These are phyloP conservation scores for Hibiscus syriacus DNA, from an alignment of 345 rosid genomes.

Conservation along the genomic window DNA sequence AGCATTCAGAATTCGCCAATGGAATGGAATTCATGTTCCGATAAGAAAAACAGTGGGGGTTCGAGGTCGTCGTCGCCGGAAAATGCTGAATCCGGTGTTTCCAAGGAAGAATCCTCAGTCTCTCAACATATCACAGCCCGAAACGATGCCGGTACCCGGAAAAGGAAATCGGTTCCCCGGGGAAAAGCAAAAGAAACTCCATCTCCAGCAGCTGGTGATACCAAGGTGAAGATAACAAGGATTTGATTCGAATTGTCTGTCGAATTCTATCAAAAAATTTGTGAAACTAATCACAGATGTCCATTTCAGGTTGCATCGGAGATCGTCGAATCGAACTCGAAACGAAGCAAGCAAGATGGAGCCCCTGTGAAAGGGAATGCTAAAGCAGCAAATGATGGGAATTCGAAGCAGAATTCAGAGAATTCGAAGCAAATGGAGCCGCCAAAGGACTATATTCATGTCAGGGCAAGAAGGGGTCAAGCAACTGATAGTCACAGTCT, in stretches of 20 bases:
- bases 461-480: background rate
- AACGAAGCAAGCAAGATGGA: slow-evolving; percentile 48
- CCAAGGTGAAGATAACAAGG: background rate
- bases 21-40: slow-evolving; percentile 28
- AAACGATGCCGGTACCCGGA: background rate
- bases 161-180: slow-evolving; percentile 1
- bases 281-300: background rate
- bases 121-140: slow-evolving; percentile 31
- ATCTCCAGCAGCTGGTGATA: background rate
- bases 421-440: background rate
- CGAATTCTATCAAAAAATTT: background rate
- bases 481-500: background rate
- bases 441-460: background rate
- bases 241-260: background rate
- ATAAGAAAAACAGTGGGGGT: slow-evolving; percentile 14
- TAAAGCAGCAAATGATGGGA: background rate
- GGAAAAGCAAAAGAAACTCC: background rate
- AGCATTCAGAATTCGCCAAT: slow-evolving; percentile 26
- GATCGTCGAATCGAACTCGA: slow-evolving; percentile 31
- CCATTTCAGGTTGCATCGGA: slow-evolving; percentile 16
- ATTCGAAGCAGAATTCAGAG: background rate
- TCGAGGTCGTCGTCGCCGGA: slow-evolving; percentile 22
- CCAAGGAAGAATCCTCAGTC: slow-evolving; percentile 43
- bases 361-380: background rate
- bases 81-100: slow-evolving; percentile 29